Percentiles rank a stretch among this genome's conserved stretches.
Evolutionary conservation across 495 filamentous ascomycete genomes (phyloP).

Genomic region (Tuber microsphaerosporum): DNA sequence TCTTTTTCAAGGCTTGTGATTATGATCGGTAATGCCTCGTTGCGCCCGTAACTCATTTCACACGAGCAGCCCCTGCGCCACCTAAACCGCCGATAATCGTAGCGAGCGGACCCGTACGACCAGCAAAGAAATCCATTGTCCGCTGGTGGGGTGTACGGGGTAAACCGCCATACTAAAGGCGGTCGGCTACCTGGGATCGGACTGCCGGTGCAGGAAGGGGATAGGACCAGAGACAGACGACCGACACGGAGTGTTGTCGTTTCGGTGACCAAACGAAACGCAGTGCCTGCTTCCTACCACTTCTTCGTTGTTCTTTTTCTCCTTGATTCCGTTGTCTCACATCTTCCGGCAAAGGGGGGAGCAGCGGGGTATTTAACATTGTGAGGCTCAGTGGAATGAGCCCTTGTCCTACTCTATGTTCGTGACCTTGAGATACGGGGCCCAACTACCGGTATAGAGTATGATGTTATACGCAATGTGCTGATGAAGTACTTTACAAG

Average conservation of each 20-base stretch:
- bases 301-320: not conserved
- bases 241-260: not conserved
- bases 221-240: not conserved
- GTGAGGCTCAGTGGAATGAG: not conserved
- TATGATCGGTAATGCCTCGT: not conserved
- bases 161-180: not conserved
- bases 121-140: not conserved
- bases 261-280: not conserved
- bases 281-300: not conserved
- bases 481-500: not conserved
- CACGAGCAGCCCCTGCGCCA: not conserved
- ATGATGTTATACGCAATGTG: too few species aligned
- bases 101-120: not conserved
- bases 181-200: not conserved
- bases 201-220: not conserved
- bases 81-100: not conserved
- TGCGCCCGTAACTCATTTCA: not conserved
- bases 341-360: not conserved
- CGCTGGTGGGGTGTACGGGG: not conserved
- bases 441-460: not conserved
- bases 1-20: not conserved
- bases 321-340: not conserved
- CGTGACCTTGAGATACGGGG: not conserved
- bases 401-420: not conserved
- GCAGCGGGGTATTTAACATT: not conserved